Base-by-base conservation (phyloP, 2,329 filamentous ascomycete species). In the Colletotrichum acutatum region DNA sequence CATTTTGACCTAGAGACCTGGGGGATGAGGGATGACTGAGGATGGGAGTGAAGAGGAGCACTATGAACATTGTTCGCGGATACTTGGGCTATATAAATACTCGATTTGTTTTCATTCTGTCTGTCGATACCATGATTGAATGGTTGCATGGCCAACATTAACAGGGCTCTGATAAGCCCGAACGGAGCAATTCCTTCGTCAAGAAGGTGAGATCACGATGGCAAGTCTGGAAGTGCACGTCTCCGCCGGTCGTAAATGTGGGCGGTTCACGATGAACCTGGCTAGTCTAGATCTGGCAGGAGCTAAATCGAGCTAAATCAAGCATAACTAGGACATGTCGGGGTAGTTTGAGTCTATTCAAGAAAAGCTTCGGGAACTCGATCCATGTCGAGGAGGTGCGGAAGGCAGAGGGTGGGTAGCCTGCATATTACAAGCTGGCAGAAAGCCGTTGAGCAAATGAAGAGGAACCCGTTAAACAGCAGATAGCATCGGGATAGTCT, bases 141-240 rank as follows among this genome's bases (percentile, higher is more conserved):
- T 4, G 19, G 7, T n/a, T n/a, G 42, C 42, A 49, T 6, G 5
- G 30, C 8, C 22, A 9, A 19, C 19, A 46, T 37, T 53, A 54
- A 14, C 42, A 49, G 66, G 56, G 49, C 56, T 8, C 3, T 57
- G 71, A 73, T 73, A 71, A 73, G 60, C 6, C 37, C 14, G 14
- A 11, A 8, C 71, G 71, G 71, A 71, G 61, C 24, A 65, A 57
- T 66, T 66, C 34, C 71, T 61, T 49, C 12, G 71, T 61, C 37
- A 34, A 66, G 66, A 24, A 73, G 71, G 71, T 71, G 66, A 46
- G 26, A 63, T 19, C 26, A 57, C 28, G 52, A 30, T 9, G 14
- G 6, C 11, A 19, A 46, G 3, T 30, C 16, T 16, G 30, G 49
- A 11, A 63, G 4, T 19, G 7, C 42, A 52, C 30, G 4, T n/a